Conservation (phyloP, 257 asterid genomes). For the Salvia hispanica region DNA sequence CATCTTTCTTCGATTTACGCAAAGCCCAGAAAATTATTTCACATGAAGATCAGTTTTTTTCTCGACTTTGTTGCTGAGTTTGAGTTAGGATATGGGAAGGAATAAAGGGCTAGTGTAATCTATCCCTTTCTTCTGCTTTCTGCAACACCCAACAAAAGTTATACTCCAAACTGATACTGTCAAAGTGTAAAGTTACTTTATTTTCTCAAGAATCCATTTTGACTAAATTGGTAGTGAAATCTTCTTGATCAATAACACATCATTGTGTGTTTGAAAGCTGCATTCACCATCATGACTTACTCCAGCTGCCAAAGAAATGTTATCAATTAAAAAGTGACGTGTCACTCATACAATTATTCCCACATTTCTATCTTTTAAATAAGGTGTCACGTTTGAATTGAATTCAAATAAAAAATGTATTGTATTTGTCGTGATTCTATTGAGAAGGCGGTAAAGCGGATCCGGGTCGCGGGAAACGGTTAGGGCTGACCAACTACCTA, state of each 20-base stretch:
- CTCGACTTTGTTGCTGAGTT: constrained; percentile 1
- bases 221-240: not conserved
- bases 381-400: not conserved
- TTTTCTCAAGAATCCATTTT: not conserved
- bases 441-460: not conserved
- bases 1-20: constrained; percentile 44
- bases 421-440: too few relatives aligned
- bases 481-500: constrained; percentile 19
- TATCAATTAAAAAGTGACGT: not conserved
- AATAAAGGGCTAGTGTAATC: constrained; percentile 9
- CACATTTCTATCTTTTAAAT: not conserved
- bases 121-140: constrained; percentile 28
- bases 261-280: not conserved
- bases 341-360: not conserved
- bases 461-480: not conserved
- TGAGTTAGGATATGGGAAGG: constrained; percentile 27
- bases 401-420: not conserved
- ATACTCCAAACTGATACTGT: not conserved
- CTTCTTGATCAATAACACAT: constrained; percentile 6
- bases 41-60: not conserved
- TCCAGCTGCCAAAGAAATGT: constrained; percentile 7
- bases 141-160: constrained; percentile 13
- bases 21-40: constrained; percentile 17
- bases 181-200: not conserved
- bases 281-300: not conserved